Evolutionary conservation across 768 basidiomycete species (phyloP), one percentile per base, ranked within the genome.

Genomic region (Tricholoma flavovirens): DNA sequence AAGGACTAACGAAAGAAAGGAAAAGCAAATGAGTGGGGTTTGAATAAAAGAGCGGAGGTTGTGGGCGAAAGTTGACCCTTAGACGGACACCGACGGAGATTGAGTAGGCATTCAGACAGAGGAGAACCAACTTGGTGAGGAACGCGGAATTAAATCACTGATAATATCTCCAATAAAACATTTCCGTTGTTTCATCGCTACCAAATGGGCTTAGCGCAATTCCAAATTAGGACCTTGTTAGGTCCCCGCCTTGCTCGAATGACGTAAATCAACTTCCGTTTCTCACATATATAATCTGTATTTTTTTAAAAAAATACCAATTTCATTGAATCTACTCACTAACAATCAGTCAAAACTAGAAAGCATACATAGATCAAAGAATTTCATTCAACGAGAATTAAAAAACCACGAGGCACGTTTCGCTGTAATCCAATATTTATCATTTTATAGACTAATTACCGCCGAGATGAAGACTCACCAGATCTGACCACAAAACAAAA

Each of bases 401-500:
- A 93, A 93, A 74, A 93, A 93, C 91, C 91, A 93, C 56, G 91
- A 93, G 52, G 91, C 89, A 59, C 91, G 89, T 76, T 93, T 93
- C 61, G 88, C 90, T 90, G 72, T 36, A 63, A 66, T 61, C 45
- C 58, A 49, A 52, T 56, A 50, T 38, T n/a, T 58, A 58, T 53
- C 14, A 49, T 17, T 26, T 54, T 59, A 10, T 22, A 10, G 17
- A 21, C 56, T 65, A 60, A 60, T 54, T 57, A 58, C 45, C 55
- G 59, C 55, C 59, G 61, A 65, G 59, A 48, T 50, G 61, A 58
- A 59, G 57, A 67, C 73, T 66, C 64, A 76, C 75, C 75, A 69
- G 72, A 73, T 68, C 73, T 73, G 65, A 5, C 67, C 55, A 68
- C n/a, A n/a, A n/a, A n/a, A n/a, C n/a, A n/a, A n/a, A n/a, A n/a